phyloP scores from a whole-genome alignment of 148 eudicot genomes.

The Camellia sinensis region DNA sequence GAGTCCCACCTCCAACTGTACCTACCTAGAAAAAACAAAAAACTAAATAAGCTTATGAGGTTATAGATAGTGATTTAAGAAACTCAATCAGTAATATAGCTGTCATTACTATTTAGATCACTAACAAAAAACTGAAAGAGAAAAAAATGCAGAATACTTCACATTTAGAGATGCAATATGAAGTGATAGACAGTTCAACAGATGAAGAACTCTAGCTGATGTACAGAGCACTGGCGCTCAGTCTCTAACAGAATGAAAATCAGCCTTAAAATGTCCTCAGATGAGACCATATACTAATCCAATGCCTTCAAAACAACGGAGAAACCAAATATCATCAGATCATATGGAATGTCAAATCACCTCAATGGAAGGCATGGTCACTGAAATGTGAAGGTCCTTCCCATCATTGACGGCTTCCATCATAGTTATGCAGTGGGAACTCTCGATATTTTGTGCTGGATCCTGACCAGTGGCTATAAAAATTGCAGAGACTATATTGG shows the following conservation, averaged over 20 bases:
- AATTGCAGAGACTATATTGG: conserved; percentile 3
- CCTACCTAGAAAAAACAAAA: background rate
- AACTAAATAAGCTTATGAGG: background rate
- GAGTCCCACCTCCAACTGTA: conserved; percentile 24
- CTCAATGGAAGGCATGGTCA: conserved; percentile 9
- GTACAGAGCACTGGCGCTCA: background rate
- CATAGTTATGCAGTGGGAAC: conserved; percentile 10
- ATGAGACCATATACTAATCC: background rate
- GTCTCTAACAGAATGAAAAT: background rate
- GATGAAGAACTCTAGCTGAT: background rate
- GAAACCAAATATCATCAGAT: background rate
- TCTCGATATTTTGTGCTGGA: background rate
- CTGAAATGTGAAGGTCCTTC: conserved; percentile 1
- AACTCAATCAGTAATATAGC: background rate
- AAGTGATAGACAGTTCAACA: background rate
- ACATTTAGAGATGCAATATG: background rate
- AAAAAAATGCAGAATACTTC: background rate
- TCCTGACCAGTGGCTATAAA: conserved; percentile 8
- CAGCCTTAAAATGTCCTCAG: background rate
- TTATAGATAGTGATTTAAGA: background rate
- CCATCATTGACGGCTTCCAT: background rate
- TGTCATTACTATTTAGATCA: too few relatives aligned
- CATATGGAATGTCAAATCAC: background rate
- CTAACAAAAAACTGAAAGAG: background rate
- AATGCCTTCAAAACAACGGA: background rate